These are phyloP conservation scores for Sarocladium kiliense DNA, from an alignment of 2,329 filamentous ascomycete genomes.

Conservation along the genomic window DNA sequence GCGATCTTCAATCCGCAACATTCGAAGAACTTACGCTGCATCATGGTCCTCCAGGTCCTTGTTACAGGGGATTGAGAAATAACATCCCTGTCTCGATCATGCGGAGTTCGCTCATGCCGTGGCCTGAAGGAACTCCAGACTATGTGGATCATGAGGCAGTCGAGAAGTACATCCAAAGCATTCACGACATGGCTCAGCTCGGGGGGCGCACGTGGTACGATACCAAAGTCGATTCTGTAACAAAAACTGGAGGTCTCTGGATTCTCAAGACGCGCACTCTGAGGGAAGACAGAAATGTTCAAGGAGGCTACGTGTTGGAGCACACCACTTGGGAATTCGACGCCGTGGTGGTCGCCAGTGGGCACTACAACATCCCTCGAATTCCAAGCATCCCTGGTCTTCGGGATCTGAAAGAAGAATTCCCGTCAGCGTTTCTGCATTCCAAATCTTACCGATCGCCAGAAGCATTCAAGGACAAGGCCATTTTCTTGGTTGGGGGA, in stretches of 20 bases:
- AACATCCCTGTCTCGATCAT: slow-evolving; percentile 64
- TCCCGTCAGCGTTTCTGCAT: slow-evolving; percentile 52
- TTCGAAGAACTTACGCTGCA: not conserved
- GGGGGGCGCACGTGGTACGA: slow-evolving; percentile 46
- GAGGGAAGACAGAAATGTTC: not conserved
- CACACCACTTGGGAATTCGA: slow-evolving; percentile 45
- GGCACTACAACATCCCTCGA: slow-evolving; percentile 61
- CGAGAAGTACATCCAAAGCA: slow-evolving; percentile 56
- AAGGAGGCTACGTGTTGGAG: slow-evolving; percentile 38
- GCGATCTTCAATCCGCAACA: not conserved
- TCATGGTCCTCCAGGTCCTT: slow-evolving; percentile 34
- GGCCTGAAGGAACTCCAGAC: slow-evolving; percentile 55
- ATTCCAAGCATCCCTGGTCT: slow-evolving; percentile 58
- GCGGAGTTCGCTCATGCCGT: slow-evolving; percentile 37
- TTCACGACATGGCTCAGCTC: slow-evolving; percentile 45
- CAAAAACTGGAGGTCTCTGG: not conserved
- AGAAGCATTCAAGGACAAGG: slow-evolving; percentile 49
- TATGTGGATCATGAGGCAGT: slow-evolving; percentile 53
- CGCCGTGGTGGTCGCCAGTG: slow-evolving; percentile 59
- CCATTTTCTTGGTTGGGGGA: slow-evolving; percentile 49
- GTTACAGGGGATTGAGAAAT: slow-evolving; percentile 57
- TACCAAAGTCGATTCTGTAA: slow-evolving; percentile 27
- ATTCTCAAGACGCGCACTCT: not conserved
- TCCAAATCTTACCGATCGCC: slow-evolving; percentile 69
- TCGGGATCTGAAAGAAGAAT: slow-evolving; percentile 47